Evolutionary conservation across 495 filamentous ascomycete genomes (phyloP).

Genomic region (Rostrohypoxylon terebratum): DNA sequence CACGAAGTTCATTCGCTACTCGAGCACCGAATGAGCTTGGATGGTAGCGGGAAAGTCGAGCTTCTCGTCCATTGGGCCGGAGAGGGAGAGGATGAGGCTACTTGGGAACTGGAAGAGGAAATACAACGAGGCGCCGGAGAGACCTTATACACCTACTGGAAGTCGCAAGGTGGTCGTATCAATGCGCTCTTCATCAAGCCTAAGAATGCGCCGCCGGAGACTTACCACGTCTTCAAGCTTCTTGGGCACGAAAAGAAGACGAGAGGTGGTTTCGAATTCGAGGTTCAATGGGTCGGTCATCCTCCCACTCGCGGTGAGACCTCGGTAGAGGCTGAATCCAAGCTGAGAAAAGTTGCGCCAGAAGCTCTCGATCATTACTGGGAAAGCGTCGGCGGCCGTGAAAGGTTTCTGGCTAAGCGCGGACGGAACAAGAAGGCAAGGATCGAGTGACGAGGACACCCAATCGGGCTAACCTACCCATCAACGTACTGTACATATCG

Average conservation of each 20-base stretch:
- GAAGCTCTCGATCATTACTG: constrained; percentile 40
- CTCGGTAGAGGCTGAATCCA: constrained; percentile 43
- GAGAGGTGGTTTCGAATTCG: constrained; percentile 49
- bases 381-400: constrained; percentile 46
- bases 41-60: constrained; percentile 42
- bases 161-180: constrained; percentile 45
- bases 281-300: constrained; percentile 51
- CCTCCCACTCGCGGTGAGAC: constrained; percentile 43
- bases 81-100: constrained; percentile 41
- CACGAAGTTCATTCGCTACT: constrained; percentile 40
- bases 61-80: constrained; percentile 46
- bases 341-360: constrained; percentile 43
- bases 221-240: constrained; percentile 45
- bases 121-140: constrained; percentile 47
- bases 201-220: constrained; percentile 43
- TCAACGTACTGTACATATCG: constrained; percentile 9
- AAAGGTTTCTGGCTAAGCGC: constrained; percentile 37
- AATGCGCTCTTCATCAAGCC: constrained; percentile 47
- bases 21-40: constrained; percentile 40
- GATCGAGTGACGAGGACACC: constrained; percentile 16
- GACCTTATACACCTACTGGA: constrained; percentile 46
- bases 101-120: constrained; percentile 48
- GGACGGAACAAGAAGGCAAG: constrained; percentile 43
- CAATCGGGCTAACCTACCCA: neutral
- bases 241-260: constrained; percentile 41